Evolutionary conservation across 225 moss, liverwort and hornwort genomes (phyloP), one percentile per base, ranked within the genome.

Genomic region (Polytrichum commune): DNA sequence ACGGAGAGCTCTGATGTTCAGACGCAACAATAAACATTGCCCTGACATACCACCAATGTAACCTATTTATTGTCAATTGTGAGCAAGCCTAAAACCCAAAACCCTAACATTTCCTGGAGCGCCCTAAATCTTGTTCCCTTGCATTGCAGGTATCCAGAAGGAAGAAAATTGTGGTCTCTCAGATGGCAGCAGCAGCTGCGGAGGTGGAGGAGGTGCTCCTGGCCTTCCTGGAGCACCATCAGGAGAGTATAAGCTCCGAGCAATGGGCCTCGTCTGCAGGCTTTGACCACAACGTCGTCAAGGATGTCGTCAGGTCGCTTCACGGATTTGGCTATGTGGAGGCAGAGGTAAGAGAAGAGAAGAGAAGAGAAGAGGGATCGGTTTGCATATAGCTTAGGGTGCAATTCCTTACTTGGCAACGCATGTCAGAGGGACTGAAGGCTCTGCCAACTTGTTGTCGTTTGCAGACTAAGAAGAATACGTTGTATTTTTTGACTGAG

Each of bases 251-350:
- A 4, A 88, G 89, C 75, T 91, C 86, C 13, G 84, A 84, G 22
- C 67, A 72, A 8, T 97, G 92, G 92, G 89, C 96, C 8, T 65
- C 68, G 22, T 35, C 63, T 4, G 19, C 62, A 55, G 80, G 85
- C 6, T 69, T 85, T 23, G 89, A 93, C 54, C 93, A 91, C 78
- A 67, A 24, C 16, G 38, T 77, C 13, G 78, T 97, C 1, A 86
- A 80, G 28, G 85, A 91, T 76, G 85, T 91, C 2, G 75, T 97
- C 38, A 82, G 77, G 32, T 92, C 90, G 8, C 82, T 94, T 63
- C 8, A 77, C 5, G 86, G 88, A 19, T 93, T 85, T 72, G 71
- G 80, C 29, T 89, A 83, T 46, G 75, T 96, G 19, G 69, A 79
- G 29, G 82, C 83, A 4, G 62, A 85, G 91, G 93, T 91, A 54